These are phyloP conservation scores for Acanthamoeba divionensis DNA, from an alignment of 208 protist genomes.

Conservation along the genomic window DNA sequence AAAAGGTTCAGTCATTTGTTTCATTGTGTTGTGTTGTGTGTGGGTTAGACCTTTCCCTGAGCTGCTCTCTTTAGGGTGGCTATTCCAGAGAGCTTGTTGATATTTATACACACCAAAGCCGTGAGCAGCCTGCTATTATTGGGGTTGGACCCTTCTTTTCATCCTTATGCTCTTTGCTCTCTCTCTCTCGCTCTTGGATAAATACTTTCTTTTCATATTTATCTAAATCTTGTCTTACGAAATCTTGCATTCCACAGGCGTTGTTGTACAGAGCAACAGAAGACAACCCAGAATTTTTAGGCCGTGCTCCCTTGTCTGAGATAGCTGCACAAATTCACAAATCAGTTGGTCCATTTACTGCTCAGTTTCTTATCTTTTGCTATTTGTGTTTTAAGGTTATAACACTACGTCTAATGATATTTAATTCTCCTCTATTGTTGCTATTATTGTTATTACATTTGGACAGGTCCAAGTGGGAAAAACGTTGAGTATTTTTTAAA, in stretches of 20 bases:
- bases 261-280: background rate
- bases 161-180: background rate
- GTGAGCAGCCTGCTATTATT: background rate
- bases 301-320: background rate
- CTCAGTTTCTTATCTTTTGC: background rate
- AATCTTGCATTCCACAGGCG: background rate
- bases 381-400: background rate
- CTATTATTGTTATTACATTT: background rate
- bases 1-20: background rate
- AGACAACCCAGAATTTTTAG: constrained; percentile 42
- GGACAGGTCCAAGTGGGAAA: background rate
- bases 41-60: background rate
- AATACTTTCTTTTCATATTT: background rate
- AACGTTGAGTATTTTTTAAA: constrained; percentile 23
- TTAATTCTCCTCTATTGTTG: background rate
- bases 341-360: background rate
- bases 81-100: constrained; percentile 33
- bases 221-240: background rate
- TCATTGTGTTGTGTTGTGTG: background rate
- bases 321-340: constrained; percentile 16
- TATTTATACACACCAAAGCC: background rate
- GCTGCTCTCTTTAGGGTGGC: background rate
- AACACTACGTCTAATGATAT: too few relatives aligned
- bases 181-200: background rate
- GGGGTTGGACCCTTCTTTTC: background rate